A percentile compares a stretch with the other conserved stretches of the same genome.
phyloP scores from a whole-genome alignment of 2,329 filamentous ascomycete species.

The Sporothrix dimorphospora region DNA sequence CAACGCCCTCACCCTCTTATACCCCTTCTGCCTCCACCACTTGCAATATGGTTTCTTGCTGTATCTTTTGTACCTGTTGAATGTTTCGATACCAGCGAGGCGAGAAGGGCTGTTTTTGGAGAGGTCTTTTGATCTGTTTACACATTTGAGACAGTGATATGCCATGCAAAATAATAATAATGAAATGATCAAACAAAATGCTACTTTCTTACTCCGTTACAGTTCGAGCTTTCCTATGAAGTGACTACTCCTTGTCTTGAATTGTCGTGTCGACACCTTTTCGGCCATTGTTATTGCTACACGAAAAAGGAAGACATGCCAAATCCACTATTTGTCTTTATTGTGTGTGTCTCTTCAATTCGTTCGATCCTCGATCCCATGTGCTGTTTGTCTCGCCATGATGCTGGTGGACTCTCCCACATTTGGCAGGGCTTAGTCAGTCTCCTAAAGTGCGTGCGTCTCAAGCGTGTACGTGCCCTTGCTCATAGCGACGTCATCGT shows the following conservation, averaged over 20 bases:
- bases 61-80: not conserved
- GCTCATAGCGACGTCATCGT: slow-evolving; percentile 10
- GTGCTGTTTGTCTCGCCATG: not conserved
- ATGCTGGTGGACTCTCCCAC: not conserved
- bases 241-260: too few species aligned
- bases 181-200: not conserved
- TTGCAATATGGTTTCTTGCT: not conserved
- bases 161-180: not conserved
- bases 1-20: not conserved
- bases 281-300: too few species aligned
- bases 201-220: too few species aligned
- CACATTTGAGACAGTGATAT: not conserved
- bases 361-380: not conserved
- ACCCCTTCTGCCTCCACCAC: slow-evolving; percentile 4
- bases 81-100: slow-evolving; percentile 17
- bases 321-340: not conserved
- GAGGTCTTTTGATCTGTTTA: slow-evolving; percentile 10
- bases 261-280: too few species aligned
- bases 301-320: too few species aligned
- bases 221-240: too few species aligned
- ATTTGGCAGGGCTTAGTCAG: slow-evolving; percentile 17
- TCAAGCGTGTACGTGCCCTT: not conserved
- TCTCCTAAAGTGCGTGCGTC: not conserved
- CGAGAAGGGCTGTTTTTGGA: not conserved
- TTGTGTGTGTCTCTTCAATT: not conserved